phyloP scores from a whole-genome alignment of 1,284 basidiomycete genomes.

The Trametes pubescens region DNA sequence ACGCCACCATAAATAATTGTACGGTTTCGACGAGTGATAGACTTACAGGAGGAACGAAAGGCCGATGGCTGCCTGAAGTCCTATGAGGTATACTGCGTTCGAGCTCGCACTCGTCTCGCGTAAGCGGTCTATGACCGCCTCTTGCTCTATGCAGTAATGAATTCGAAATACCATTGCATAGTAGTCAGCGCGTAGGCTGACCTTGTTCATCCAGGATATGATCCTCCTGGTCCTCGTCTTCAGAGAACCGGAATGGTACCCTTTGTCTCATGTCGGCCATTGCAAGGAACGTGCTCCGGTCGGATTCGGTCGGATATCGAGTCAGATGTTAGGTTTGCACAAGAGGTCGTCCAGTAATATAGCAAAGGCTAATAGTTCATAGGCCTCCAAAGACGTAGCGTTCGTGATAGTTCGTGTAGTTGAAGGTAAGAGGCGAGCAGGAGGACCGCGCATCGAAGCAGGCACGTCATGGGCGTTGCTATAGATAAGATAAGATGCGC shows the following conservation, averaged over 20 bases:
- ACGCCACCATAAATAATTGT: background rate
- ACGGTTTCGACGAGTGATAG: background rate
- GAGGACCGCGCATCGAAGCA: background rate
- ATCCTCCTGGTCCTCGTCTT: constrained; percentile 30
- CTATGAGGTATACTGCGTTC: constrained; percentile 30
- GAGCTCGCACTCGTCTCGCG: constrained; percentile 33
- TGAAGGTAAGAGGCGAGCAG: background rate
- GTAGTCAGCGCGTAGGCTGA: constrained; percentile 15
- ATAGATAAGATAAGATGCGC: constrained; percentile 7
- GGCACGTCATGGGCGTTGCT: constrained; percentile 11
- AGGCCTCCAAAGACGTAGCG: background rate
- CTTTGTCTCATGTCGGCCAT: constrained; percentile 38
- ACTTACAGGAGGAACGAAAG: constrained; percentile 40
- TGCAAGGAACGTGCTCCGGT: background rate
- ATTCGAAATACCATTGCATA: background rate
- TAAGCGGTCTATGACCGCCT: constrained; percentile 39
- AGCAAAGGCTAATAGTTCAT: background rate
- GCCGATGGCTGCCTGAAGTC: constrained; percentile 34
- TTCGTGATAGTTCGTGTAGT: background rate
- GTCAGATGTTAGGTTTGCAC: background rate
- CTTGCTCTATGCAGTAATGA: constrained; percentile 36
- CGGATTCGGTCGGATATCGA: background rate
- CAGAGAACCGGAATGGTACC: constrained; percentile 38
- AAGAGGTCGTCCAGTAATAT: no score
- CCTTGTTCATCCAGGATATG: constrained; percentile 45